Base-by-base conservation (phyloP, 2,329 filamentous ascomycete species). In the Penicillium decumbens region DNA sequence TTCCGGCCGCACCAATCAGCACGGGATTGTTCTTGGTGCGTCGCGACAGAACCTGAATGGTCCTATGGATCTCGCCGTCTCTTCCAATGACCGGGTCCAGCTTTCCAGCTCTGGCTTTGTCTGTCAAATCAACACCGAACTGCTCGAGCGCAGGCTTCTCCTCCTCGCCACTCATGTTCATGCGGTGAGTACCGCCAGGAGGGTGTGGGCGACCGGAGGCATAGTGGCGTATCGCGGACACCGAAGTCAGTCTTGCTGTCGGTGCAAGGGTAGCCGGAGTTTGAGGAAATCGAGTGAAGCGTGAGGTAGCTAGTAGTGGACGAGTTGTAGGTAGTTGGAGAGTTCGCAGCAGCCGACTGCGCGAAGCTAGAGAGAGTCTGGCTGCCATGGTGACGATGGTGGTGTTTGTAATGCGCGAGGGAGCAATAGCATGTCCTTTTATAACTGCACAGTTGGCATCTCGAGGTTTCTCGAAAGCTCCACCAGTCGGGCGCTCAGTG, bases 1-100 rank as follows among this genome's bases (percentile, higher is more conserved):
- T 95, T 58, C 91, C 92, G 7, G 90, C 89, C 41, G 84, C 85
- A 54, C 92, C 92, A 50, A 96, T 95, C n/a, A 96, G 75, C 0
- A 96, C 91, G 0, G 92, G 92, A 58, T 95, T 95, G 62, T 96
- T 97, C 72, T 97, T 97, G 6, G 93, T 97, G 53, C 93, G 80
- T 55, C 93, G 79, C 13, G 91, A 96, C 1, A 98, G 74, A 9
- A 98, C 87, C 65, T 97, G 93, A 51, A 97, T 96, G 0, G 91
- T 95, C 43, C 93, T 80, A 65, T 95, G 89, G 45, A 97, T 95
- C 68, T 96, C 93, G 4, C 82, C 77, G 62, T 96, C 91, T 68
- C 93, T 81, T 18, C 93, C 93, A 64, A 98, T 97, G 12, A 97
- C 92, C 0, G 93, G 93, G 65, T 98, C 93, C 3, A 98, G 79